A percentile compares a stretch with the other conserved stretches of the same genome.
Conservation (phyloP, 257 asterid genomes). For the Solanum rostratum region DNA sequence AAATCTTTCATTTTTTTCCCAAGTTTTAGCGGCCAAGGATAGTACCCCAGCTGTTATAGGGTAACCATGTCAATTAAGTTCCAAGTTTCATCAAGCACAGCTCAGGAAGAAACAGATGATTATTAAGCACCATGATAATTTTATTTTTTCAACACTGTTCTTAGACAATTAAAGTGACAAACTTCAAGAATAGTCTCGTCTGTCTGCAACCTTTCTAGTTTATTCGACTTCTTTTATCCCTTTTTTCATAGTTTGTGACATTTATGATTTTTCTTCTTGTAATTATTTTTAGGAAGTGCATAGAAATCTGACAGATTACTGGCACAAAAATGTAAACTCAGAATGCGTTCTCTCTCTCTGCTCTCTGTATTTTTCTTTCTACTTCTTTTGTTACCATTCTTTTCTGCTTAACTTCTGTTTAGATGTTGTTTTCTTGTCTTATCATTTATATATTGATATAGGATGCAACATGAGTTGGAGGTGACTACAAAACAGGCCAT, state of each 20-base stretch:
- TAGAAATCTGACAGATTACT: background rate
- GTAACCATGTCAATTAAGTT: background rate
- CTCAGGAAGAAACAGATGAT: background rate
- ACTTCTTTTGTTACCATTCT: too few relatives aligned
- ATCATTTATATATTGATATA: conserved; percentile 9
- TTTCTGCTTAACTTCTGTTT: background rate
- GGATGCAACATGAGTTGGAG: conserved; percentile 83
- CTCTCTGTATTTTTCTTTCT: background rate
- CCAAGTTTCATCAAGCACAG: background rate
- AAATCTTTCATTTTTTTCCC: background rate
- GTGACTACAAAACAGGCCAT: conserved; percentile 79
- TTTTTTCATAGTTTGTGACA: background rate
- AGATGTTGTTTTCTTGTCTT: background rate
- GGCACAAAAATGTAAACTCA: background rate
- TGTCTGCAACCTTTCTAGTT: background rate
- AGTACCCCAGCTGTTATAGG: background rate
- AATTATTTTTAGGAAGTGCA: background rate
- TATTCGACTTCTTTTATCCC: background rate
- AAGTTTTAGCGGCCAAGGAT: background rate
- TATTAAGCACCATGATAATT: background rate
- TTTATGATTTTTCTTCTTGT: background rate
- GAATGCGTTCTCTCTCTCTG: background rate
- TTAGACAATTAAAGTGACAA: background rate
- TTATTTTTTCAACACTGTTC: background rate
- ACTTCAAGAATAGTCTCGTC: background rate